Base-by-base conservation (phyloP, 2,329 filamentous ascomycete species). In the Cladosporium cucumerinum region DNA sequence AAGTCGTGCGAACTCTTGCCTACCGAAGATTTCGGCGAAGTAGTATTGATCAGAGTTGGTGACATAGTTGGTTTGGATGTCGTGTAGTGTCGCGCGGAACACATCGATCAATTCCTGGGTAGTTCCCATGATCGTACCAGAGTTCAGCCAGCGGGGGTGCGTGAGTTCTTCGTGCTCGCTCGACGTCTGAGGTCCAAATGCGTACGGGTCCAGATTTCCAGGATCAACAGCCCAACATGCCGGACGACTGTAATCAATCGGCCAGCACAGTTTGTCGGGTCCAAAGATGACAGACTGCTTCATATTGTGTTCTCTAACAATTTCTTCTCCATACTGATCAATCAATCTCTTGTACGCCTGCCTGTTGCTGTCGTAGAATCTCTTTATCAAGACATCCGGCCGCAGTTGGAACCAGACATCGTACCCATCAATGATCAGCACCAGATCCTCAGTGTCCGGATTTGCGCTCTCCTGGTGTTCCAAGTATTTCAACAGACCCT, bases 341-440 rank as follows among this genome's bases (percentile, higher is more conserved):
- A 65, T 55, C 39, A 65, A 59, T 78, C 82, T 80, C 43, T 76
- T 73, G 66, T 89, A 86, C 32, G 82, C 84, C 55, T 80, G 79
- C 30, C 78, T 77, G 21, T 84, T 74, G 23, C 86, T 76, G 14
- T 80, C 77, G 67, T 87, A 85, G 72, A 89, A 90, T 57, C 88
- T 82, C 68, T 84, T 78, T 30, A 90, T 81, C 67, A 90, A 76
- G 23, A 89, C 79, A 51, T 88, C 83, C 4, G 85, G 82, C 0
- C 87, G 86, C 3, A 90, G 78, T 72, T 90, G 88, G 68, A 89
- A 86, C 76, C 86, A 85, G 0, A 86, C 80, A 66, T 89, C 86
- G 71, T 85, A 82, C 1, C 84, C 86, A 72, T 90, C 87, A 4
- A 87, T 81, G 57, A 89, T 81, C 65, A 89, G 75, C 18, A 88